Base-by-base conservation (phyloP, 495 filamentous ascomycete species). In the Monascus purpureus region DNA sequence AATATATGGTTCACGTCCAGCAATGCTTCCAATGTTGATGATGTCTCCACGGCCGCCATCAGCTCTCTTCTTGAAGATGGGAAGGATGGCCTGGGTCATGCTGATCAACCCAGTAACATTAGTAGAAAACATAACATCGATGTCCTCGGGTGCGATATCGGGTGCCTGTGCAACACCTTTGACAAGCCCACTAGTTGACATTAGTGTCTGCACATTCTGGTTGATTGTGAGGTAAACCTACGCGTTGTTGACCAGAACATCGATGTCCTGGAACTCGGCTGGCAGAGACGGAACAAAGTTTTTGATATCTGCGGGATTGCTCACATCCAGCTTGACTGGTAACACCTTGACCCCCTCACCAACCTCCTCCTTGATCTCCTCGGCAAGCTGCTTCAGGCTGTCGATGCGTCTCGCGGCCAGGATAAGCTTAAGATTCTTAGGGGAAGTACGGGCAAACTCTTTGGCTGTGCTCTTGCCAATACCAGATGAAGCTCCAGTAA, bases 231-330 rank as follows among this genome's bases (percentile, higher is more conserved):
- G 22, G 7, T 25, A 12, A 12, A 70, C 81, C 54, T 57, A 93
- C 86, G 90, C 90, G 70, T 96, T 97, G 56, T 97, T 97, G 2
- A 97, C 86, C 41, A 97, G 50, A 7, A 97, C 70, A 61, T 95
- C 74, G 37, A 96, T 81, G 19, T 82, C 76, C 58, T 73, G 72
- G 56, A 81, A 97, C 50, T 85, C 90, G 33, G 75, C 72, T 0
- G 87, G 85, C 45, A 96, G 50, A 8, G 60, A 66, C 0, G 55
- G 57, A 15, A 95, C 73, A 51, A 97, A 93, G 15, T 61, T 65
- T 31, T 70, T 63, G 12, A 97, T 70, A 41, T 90, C 76, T 15
- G 75, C 74, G 0, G 81, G 65, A 24, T 80, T 79, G 58, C 81
- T 84, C 23, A 97, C 79, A 51, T 97, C 90, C 30, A 97, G 64